These are phyloP conservation scores for Gentiana macrophylla DNA, from an alignment of 257 asterid species.

Conservation along the genomic window DNA sequence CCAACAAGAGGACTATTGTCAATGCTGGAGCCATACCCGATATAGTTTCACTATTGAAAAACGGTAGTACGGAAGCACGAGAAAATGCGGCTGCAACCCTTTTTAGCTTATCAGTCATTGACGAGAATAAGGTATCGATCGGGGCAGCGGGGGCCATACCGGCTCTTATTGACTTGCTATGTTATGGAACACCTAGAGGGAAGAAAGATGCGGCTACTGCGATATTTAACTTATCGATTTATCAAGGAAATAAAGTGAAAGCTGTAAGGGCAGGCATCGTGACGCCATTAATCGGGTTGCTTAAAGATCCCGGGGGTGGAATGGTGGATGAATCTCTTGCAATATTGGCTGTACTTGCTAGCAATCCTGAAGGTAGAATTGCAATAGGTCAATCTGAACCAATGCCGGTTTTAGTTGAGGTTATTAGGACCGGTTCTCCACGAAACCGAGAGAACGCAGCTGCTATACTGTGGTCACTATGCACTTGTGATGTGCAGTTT, in stretches of 20 bases:
- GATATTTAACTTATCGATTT: conserved; percentile 76
- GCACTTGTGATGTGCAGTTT: conserved; percentile 41
- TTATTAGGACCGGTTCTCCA: conserved; percentile 74
- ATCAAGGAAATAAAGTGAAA: conserved; percentile 85
- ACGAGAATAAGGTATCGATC: conserved; percentile 84
- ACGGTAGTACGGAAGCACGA: conserved; percentile 76
- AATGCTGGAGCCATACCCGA: conserved; percentile 85
- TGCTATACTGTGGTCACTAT: conserved; percentile 72
- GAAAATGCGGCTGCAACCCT: conserved; percentile 97
- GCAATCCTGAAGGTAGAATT: conserved; percentile 77
- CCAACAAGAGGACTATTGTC: conserved; percentile 76
- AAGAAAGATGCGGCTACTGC: conserved; percentile 97
- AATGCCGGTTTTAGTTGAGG: conserved; percentile 49
- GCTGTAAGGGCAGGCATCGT: conserved; percentile 85
- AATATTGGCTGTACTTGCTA: conserved; percentile 74
- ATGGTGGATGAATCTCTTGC: conserved; percentile 96
- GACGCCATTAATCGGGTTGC: conserved; percentile 55
- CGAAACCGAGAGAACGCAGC: conserved; percentile 85
- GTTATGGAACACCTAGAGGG: conserved; percentile 79
- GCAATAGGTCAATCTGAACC: conserved; percentile 74
- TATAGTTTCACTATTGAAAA: conserved; percentile 66
- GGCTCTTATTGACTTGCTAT: conserved; percentile 68
- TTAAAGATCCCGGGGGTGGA: conserved; percentile 83
- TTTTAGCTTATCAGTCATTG: conserved; percentile 73
- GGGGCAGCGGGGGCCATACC: conserved; percentile 96